Evolutionary conservation across 2,329 filamentous ascomycete species (phyloP).

Genomic region (Chrysoporthe austroafricana): DNA sequence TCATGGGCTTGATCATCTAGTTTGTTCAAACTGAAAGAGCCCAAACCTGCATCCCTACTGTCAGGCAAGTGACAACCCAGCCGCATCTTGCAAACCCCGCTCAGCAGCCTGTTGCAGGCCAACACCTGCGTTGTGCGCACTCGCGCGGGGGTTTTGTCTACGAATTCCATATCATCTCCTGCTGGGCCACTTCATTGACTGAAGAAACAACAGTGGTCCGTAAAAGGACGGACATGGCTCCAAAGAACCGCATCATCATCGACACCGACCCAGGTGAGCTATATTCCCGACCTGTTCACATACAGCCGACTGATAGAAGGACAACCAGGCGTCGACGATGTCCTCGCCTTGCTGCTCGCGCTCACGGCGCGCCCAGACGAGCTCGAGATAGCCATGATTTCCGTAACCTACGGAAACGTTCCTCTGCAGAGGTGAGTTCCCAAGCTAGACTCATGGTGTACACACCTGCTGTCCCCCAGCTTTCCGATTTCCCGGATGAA

Average conservation of each 20-base stretch:
- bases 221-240: constrained; percentile 54
- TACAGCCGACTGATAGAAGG: constrained; percentile 25
- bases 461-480: constrained; percentile 13
- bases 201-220: constrained; percentile 1
- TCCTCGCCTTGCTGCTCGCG: constrained; percentile 84
- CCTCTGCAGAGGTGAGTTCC: constrained; percentile 73
- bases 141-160: not conserved
- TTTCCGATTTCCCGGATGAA: constrained; percentile 9
- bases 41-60: not conserved
- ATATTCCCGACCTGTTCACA: not conserved
- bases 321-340: constrained; percentile 78
- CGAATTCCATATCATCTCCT: not conserved
- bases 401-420: constrained; percentile 93
- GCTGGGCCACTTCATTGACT: constrained; percentile 8
- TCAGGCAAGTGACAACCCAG: not conserved
- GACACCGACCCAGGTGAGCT: constrained; percentile 84
- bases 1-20: not conserved
- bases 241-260: constrained; percentile 82
- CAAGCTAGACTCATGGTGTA: not conserved
- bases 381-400: constrained; percentile 82
- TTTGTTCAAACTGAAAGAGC: not conserved
- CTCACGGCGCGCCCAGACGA: constrained; percentile 82
- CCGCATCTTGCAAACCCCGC: not conserved
- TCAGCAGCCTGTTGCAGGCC: not conserved
- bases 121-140: not conserved